Evolutionary conservation across 2,329 filamentous ascomycete species (phyloP).

Genomic region (Torrubiellomyces zombiae): DNA sequence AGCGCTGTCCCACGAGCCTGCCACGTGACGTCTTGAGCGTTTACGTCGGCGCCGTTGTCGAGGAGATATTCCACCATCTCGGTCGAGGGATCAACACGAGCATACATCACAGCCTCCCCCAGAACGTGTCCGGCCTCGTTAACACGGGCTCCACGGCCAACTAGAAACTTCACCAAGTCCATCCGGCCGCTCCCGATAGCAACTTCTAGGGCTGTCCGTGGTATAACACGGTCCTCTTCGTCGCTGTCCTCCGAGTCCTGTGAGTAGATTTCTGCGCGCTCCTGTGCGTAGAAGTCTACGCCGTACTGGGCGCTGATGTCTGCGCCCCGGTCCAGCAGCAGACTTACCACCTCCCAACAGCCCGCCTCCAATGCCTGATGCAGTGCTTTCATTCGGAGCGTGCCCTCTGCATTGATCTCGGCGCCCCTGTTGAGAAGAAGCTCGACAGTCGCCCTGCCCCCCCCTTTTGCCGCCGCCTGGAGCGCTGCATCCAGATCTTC

Average conservation of each 20-base stretch:
- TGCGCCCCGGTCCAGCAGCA: background rate
- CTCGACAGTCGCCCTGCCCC: background rate
- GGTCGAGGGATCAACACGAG: no score
- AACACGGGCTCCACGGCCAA: slow-evolving; percentile 2
- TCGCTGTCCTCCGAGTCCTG: no score
- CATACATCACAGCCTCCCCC: no score
- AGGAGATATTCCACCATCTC: background rate
- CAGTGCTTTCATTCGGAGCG: background rate
- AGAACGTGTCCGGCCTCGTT: no score
- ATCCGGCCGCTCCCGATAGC: background rate
- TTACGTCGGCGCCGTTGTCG: no score
- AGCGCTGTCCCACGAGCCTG: no score
- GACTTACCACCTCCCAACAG: background rate
- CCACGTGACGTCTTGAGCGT: no score
- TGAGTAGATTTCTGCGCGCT: no score
- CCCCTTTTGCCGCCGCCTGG: background rate
- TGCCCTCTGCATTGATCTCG: slow-evolving; percentile 1
- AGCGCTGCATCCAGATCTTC: background rate
- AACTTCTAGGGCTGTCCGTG: background rate
- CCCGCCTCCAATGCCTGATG: no score
- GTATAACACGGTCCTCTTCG: no score
- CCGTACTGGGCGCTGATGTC: slow-evolving; percentile 1
- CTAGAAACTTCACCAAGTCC: slow-evolving; percentile 1
- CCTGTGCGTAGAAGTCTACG: no score
- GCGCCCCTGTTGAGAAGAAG: background rate